Evolutionary conservation across 2,329 filamentous ascomycete genomes (phyloP), one percentile per base, ranked within the genome.

Genomic region (Xylariaceae sp.): DNA sequence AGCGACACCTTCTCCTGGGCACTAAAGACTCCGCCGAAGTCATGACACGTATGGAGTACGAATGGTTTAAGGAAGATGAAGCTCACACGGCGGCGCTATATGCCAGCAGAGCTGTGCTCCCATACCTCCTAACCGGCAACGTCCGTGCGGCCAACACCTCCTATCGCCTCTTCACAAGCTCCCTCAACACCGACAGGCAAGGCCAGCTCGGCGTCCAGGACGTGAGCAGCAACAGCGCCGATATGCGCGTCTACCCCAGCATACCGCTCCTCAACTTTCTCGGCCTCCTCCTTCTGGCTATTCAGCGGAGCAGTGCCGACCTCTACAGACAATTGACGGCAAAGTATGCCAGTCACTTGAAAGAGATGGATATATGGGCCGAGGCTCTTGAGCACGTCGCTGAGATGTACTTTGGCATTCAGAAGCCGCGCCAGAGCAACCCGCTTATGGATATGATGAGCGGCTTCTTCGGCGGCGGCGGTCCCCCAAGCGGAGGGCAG

Each of bases 371-470:
- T 4, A 73, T 76, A 11, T 97, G 91, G 91, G 79, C 82, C 26
- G 89, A 89, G 60, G 77, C 88, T 18, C 69, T 98, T 46, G 85
- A 89, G 54, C 83, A 88, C 64, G 83, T 98, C 55, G 91, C 86
- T 37, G 91, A 98, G 70, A 90, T 95, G 80, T 98, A 97, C 72
- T 98, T 98, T 68, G 83, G 83, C 28, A 94, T 98, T 62, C 79
- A 83, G 69, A 84, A 89, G 60, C 91, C 90, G 35, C 78, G 85
- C 57, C 89, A 95, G 70, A 86, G 84, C 50, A 97, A 97, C 64
- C 90, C 90, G 3, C 72, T 98, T 64, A 81, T 97, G 66, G 93
- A 98, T 62, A 97, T 98, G 90, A 94, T 98, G 87, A 90, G 89
- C 36, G 90, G 82, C 48, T 80, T 98, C 74, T 87, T 98, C 58